Base-by-base conservation (phyloP, 2,329 filamentous ascomycete genomes). In the Hirsutella thompsonii region DNA sequence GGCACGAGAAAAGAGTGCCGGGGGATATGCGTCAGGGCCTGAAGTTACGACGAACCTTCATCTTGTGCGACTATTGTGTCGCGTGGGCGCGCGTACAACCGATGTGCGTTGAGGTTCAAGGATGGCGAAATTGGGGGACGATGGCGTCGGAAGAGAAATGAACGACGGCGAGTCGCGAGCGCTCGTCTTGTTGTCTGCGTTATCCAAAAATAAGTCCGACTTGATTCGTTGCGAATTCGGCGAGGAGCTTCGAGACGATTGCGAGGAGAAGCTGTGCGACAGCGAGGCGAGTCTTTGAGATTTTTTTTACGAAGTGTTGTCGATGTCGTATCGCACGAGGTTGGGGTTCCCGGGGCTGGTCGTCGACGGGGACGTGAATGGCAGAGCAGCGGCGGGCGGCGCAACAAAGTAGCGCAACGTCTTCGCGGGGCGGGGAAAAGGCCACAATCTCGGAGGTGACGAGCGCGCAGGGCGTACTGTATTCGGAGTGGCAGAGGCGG, bases 31-130 rank as follows among this genome's bases (percentile, higher is more conserved):
- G 26, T 16, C 8, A 20, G 37, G 33, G 16, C 14, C 5, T 16
- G 33, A 16, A 20, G 20, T 36, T 14, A 50, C 49, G 50, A 55
- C 55, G 49, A 55, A 58, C 57, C 57, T 60, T 60, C 57, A 60
- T 60, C 44, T 56, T 59, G 56, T 58, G 54, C 51, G 52, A 56
- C 52, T 9, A 21, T 30, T 19, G 16, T 29, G 18, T 36, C 30
- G 40, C 36, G n/a, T 34, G 20, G 20, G 11, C 28, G 38, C 29
- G 30, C 18, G 34, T 4, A 20, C 20, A 8, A 20, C 20, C 20
- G 20, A 11, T 36, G 8, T 20, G 34, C 19, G 30, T 18, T 3
- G 14, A 16, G n/a, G 32, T 34, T n/a, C 32, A 34, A 34, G 32
- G n/a, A 8, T 34, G 32, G n/a, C 13, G 9, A 18, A 33, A 16